Evolutionary conservation across 1,284 basidiomycete genomes (phyloP).

Genomic region (Rhodotorula sp.): DNA sequence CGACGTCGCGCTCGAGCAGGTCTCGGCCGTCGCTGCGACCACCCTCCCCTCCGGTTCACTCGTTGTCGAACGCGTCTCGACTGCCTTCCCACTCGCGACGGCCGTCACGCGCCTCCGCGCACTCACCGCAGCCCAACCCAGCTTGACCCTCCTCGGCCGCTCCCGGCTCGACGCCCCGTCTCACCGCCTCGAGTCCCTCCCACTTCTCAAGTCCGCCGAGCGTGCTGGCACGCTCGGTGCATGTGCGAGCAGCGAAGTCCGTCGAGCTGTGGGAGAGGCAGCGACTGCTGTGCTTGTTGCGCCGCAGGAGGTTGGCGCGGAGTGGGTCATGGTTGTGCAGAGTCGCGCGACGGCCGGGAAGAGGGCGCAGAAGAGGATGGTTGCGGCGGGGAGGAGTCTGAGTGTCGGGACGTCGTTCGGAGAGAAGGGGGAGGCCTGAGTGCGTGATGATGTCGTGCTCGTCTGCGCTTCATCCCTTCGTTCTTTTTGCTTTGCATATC

Average conservation of each 20-base stretch:
- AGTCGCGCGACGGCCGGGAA: constrained; percentile 9
- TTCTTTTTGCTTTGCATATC: too few relatives aligned
- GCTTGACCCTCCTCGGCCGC: constrained; percentile 69
- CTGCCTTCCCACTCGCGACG: constrained; percentile 54
- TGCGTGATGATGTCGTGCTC: too few relatives aligned
- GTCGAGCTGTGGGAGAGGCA: constrained; percentile 11
- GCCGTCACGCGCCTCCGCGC: constrained; percentile 63
- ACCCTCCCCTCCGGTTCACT: not conserved
- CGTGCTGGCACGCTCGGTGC: constrained; percentile 1
- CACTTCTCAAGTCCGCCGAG: constrained; percentile 5
- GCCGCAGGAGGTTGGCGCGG: not conserved
- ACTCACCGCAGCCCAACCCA: constrained; percentile 36
- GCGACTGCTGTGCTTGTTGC: constrained; percentile 4
- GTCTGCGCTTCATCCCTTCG: too few relatives aligned
- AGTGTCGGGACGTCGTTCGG: too few relatives aligned
- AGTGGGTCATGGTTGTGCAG: constrained; percentile 13
- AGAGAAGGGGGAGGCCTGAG: too few relatives aligned
- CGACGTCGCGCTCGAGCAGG: constrained; percentile 53
- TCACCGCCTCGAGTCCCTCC: constrained; percentile 51
- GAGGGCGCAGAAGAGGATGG: constrained; percentile 11
- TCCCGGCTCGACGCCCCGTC: constrained; percentile 63
- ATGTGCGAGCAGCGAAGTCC: not conserved
- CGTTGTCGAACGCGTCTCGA: constrained; percentile 32
- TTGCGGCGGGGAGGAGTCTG: not conserved
- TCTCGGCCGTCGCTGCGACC: constrained; percentile 18